phyloP scores from a whole-genome alignment of 768 basidiomycete genomes.

The Naganishia kalamii region DNA sequence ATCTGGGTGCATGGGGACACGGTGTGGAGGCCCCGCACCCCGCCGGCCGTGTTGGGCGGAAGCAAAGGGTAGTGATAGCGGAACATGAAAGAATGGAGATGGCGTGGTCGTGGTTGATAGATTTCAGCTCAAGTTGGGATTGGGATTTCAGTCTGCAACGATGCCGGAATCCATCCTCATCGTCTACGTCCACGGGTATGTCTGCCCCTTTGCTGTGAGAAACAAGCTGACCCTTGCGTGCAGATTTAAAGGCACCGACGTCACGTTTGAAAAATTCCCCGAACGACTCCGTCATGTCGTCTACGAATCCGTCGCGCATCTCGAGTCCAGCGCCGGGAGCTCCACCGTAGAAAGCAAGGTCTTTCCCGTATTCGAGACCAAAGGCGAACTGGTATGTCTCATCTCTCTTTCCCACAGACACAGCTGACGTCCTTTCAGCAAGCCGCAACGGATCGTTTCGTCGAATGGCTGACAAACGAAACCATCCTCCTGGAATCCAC shows the following conservation, averaged over 20 bases:
- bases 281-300: slow-evolving; percentile 70
- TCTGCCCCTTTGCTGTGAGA: neutral
- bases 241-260: slow-evolving; percentile 48
- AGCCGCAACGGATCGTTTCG: slow-evolving; percentile 74
- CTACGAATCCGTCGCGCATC: slow-evolving; percentile 47
- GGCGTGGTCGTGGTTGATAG: too few relatives aligned
- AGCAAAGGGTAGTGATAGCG: too few relatives aligned
- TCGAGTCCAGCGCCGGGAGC: slow-evolving; percentile 48
- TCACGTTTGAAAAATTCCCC: slow-evolving; percentile 59
- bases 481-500: slow-evolving; percentile 75
- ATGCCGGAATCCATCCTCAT: slow-evolving; percentile 27
- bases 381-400: slow-evolving; percentile 70
- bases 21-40: too few relatives aligned
- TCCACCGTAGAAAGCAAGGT: slow-evolving; percentile 66
- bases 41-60: too few relatives aligned
- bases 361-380: slow-evolving; percentile 91
- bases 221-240: neutral
- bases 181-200: slow-evolving; percentile 46
- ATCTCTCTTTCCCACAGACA: neutral
- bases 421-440: slow-evolving; percentile 50
- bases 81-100: too few relatives aligned
- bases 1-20: too few relatives aligned
- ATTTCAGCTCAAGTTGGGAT: too few relatives aligned
- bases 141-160: neutral
- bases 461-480: slow-evolving; percentile 85